phyloP scores from a whole-genome alignment of 2,329 filamentous ascomycete species.

The Sarocladiaceae sp. region DNA sequence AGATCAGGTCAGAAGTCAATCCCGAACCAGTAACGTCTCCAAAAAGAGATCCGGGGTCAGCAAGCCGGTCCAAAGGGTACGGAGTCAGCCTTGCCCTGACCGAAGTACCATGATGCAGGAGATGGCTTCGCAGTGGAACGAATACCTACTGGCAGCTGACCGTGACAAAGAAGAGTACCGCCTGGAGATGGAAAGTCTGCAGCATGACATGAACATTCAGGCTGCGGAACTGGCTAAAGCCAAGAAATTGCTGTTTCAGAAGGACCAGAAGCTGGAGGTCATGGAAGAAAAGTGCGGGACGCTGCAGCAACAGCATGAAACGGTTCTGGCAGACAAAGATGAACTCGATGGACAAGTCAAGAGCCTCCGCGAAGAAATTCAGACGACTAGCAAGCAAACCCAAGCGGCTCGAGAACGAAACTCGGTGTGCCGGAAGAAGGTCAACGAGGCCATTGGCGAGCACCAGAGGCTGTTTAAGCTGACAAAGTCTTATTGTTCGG shows the following conservation, averaged over 20 bases:
- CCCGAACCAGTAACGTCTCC: conserved; percentile 29
- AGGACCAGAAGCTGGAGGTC: conserved; percentile 18
- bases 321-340: conserved; percentile 19
- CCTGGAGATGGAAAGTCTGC: conserved; percentile 22
- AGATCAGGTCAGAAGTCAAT: conserved; percentile 11
- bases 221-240: conserved; percentile 12
- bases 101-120: conserved; percentile 23
- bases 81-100: conserved; percentile 18
- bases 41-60: conserved; percentile 20
- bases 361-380: conserved; percentile 21
- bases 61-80: conserved; percentile 15
- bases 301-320: conserved; percentile 20
- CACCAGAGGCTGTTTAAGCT: conserved; percentile 39
- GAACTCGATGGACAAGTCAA: conserved; percentile 23
- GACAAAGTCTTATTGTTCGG: conserved; percentile 27
- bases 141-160: conserved; percentile 26
- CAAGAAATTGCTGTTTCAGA: conserved; percentile 3
- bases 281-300: conserved; percentile 19
- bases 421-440: conserved; percentile 27
- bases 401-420: conserved; percentile 27
- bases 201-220: conserved; percentile 18
- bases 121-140: conserved; percentile 28
- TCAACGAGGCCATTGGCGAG: conserved; percentile 43
- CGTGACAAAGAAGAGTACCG: conserved; percentile 22
- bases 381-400: conserved; percentile 17